Conservation (phyloP, 768 basidiomycete species). For the Lentinula edodes region DNA sequence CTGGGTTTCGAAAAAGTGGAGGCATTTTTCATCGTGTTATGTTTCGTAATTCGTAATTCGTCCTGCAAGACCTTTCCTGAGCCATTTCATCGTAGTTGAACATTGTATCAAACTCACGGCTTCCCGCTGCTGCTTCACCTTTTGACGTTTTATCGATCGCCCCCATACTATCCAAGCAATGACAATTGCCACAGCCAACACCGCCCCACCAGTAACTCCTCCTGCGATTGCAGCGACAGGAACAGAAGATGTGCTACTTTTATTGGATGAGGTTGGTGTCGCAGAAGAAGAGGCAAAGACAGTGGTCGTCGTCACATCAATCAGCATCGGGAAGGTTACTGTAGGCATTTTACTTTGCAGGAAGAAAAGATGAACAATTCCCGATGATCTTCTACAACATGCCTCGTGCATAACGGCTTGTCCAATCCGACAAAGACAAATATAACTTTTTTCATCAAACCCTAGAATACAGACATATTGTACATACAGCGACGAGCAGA, state of each 20-base stretch:
- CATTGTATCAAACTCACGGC: conserved; percentile 14
- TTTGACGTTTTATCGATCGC: conserved; percentile 30
- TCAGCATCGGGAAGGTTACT: background rate
- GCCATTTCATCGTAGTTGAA: background rate
- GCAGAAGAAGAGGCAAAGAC: conserved; percentile 4
- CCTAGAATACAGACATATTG: background rate
- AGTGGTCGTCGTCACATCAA: conserved; percentile 4
- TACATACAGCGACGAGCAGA: background rate
- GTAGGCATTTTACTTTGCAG: background rate
- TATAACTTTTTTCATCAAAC: background rate
- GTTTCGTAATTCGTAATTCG: conserved; percentile 21
- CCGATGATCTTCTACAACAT: background rate
- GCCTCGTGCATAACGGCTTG: background rate
- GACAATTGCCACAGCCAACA: conserved; percentile 37
- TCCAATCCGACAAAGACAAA: conserved; percentile 1
- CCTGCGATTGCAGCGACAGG: conserved; percentile 49
- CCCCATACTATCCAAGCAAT: conserved; percentile 46
- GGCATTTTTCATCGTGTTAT: conserved; percentile 40
- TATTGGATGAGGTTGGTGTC: background rate
- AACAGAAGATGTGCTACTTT: conserved; percentile 14
- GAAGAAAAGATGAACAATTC: background rate
- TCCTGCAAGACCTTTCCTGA: conserved; percentile 14
- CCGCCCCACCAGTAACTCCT: conserved; percentile 40
- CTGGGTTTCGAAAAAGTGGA: conserved; percentile 17
- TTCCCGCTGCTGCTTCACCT: conserved; percentile 25